Conservation (phyloP, 2,329 filamentous ascomycete species). For the Diaporthe velutina region DNA sequence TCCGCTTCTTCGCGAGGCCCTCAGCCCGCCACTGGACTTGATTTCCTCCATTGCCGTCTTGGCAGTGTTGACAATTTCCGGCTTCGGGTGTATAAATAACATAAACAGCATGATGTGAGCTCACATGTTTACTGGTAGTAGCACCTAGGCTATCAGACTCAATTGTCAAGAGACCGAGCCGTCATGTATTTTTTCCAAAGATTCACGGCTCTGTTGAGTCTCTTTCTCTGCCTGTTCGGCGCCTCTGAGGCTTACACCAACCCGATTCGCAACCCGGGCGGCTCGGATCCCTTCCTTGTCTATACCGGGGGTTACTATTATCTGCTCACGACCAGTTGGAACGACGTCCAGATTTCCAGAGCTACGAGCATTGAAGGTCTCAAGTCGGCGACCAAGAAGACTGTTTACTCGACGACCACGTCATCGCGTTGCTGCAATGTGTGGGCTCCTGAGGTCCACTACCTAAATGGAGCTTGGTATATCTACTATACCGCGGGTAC, state of each 20-base stretch:
- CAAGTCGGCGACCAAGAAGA: conserved; percentile 64
- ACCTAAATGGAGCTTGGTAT: conserved; percentile 63
- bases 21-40: background rate
- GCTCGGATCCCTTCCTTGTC: conserved; percentile 66
- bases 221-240: conserved; percentile 41
- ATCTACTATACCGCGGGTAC: conserved; percentile 69
- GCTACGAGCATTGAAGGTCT: conserved; percentile 67
- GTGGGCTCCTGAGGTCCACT: conserved; percentile 70
- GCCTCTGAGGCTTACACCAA: conserved; percentile 59
- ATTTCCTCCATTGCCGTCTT: background rate
- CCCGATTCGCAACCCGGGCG: conserved; percentile 62
- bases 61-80: background rate
- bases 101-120: background rate
- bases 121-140: too few relatives aligned
- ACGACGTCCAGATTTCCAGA: conserved; percentile 65
- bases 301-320: conserved; percentile 69
- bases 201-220: conserved; percentile 40
- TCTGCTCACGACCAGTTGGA: conserved; percentile 68
- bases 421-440: conserved; percentile 65
- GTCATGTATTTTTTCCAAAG: conserved; percentile 10
- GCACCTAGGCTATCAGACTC: background rate
- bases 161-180: background rate
- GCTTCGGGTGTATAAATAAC: conserved; percentile 6
- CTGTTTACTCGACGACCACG: conserved; percentile 62
- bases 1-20: background rate